Base-by-base conservation (phyloP, 1,284 basidiomycete genomes). In the Fomitopsis palustris region DNA sequence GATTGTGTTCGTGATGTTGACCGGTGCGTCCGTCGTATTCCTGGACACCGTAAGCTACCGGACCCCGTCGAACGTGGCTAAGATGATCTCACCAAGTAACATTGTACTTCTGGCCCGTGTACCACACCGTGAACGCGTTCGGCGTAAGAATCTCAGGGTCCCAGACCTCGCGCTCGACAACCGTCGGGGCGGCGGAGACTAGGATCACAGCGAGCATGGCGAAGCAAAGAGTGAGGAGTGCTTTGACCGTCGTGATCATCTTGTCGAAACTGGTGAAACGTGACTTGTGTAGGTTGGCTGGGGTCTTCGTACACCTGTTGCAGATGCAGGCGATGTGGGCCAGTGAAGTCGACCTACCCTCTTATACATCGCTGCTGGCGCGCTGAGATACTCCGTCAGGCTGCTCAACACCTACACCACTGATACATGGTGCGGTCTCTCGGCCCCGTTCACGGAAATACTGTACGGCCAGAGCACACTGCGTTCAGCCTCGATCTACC, bases 21-120 rank as follows among this genome's bases (percentile, higher is more conserved):
- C 33, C 4, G 82, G 82, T n/a, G 75, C 58, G 39, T 70, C 61
- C 4, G 75, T 71, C 2, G 69, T 73, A 59, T 82, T 65, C 82
- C 78, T 80, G 49, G 9, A 31, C 23, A 25, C 17, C 33, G 35
- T 41, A 49, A 54, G 25, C n/a, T 1, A 19, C 9, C 31, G 14
- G 10, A 33, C 23, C 14, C 5, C 33, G 29, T 16, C 25, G 4
- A 19, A 19, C 12, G 17, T 45, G 23, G 25, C 25, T 27, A 29
- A 5, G 27, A 1, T 67, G 19, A 19, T n/a, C 74, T 12, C 59
- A 78, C 78, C 83, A 85, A 47, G 75, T 77, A 53, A 85, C 80
- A 51, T 68, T 75, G 64, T 75, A 75, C 10, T 63, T 72, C 53
- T 69, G 23, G 2, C 82, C 81, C 37, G 74, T 69, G 27, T 61